Conservation (phyloP, 768 basidiomycete species). For the Trametes coccinea region DNA sequence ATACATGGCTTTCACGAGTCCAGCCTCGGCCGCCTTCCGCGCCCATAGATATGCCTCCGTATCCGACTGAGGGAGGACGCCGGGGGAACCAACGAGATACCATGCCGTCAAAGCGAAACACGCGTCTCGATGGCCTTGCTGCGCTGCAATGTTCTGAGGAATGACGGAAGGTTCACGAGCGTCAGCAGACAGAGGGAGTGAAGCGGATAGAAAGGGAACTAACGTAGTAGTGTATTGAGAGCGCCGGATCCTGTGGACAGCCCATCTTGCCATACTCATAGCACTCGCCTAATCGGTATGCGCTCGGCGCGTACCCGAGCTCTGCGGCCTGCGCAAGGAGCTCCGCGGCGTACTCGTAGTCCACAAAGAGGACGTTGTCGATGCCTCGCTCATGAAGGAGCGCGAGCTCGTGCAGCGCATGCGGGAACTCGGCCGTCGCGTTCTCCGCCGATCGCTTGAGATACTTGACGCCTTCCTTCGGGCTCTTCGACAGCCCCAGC, state of each 20-base stretch:
- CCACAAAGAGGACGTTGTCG: conserved; percentile 95
- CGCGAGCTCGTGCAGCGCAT: conserved; percentile 93
- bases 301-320: conserved; percentile 94
- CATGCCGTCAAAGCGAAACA: conserved; percentile 98
- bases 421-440: conserved; percentile 93
- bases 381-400: conserved; percentile 96
- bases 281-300: conserved; percentile 94
- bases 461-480: conserved; percentile 98
- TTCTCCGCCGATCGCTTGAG: conserved; percentile 95
- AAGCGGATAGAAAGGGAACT: conserved; percentile 37
- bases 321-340: conserved; percentile 94
- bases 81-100: conserved; percentile 98
- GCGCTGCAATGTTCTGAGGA: conserved; percentile 90
- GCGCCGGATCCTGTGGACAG: conserved; percentile 93
- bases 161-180: neutral
- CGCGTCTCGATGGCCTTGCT: conserved; percentile 94
- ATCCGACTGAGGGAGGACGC: conserved; percentile 96
- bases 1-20: conserved; percentile 94
- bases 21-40: conserved; percentile 89
- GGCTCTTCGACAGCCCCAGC: conserved; percentile 79
- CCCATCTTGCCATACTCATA: conserved; percentile 99
- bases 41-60: conserved; percentile 99
- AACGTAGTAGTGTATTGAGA: conserved; percentile 98
- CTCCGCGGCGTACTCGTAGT: conserved; percentile 93
- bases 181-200: conserved; percentile 1